phyloP scores from a whole-genome alignment of 805 yeast genomes.

The Saccharomyces cerevisiae region DNA sequence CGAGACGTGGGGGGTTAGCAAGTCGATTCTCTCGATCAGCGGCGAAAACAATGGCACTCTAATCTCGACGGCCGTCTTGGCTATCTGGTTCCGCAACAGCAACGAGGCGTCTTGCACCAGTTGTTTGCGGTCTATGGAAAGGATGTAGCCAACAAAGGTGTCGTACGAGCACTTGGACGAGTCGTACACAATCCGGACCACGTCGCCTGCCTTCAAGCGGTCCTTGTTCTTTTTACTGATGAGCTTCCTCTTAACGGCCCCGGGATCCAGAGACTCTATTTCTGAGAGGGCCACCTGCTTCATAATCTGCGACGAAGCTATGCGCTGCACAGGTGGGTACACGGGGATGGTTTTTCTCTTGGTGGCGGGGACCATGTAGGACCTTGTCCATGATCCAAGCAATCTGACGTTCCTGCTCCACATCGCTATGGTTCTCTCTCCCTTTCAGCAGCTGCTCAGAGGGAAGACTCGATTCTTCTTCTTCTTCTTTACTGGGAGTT shows the following conservation, averaged over 20 bases:
- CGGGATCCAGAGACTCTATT: constrained; percentile 59
- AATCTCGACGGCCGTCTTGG: constrained; percentile 78
- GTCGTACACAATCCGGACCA: constrained; percentile 64
- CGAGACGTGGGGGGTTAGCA: constrained; percentile 60
- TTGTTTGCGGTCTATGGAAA: constrained; percentile 66
- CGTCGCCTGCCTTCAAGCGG: constrained; percentile 69
- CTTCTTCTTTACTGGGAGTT: neutral
- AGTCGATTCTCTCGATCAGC: constrained; percentile 63
- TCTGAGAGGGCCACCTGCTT: constrained; percentile 5
- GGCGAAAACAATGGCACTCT: constrained; percentile 79
- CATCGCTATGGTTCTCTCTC: neutral
- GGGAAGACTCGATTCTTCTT: neutral
- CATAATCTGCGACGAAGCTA: constrained; percentile 3
- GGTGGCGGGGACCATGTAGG: constrained; percentile 6
- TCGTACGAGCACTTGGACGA: constrained; percentile 47
- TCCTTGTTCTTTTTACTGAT: constrained; percentile 40
- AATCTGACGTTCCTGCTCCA: neutral
- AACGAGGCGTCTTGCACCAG: constrained; percentile 55
- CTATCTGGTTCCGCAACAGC: constrained; percentile 73
- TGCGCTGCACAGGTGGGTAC: constrained; percentile 22
- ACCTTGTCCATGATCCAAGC: constrained; percentile 10
- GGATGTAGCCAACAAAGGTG: constrained; percentile 66
- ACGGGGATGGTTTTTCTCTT: constrained; percentile 24
- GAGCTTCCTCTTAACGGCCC: constrained; percentile 55
- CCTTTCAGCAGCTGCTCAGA: no score